Conservation (phyloP, 306 rosid species). For the Rubus parviflorus region DNA sequence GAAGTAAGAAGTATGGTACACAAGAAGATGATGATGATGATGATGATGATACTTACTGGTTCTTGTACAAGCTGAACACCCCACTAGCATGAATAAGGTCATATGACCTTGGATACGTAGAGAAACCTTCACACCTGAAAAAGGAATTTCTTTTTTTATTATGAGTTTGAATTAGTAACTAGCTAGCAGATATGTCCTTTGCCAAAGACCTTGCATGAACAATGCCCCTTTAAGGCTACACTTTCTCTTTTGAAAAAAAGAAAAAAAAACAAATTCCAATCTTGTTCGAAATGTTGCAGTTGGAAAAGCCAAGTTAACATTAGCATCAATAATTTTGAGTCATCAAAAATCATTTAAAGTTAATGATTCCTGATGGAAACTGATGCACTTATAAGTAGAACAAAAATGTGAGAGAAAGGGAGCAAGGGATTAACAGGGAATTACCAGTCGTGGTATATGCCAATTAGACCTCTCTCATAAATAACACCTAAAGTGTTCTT, state of each 20-base stretch:
- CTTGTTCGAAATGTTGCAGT: neutral
- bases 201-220: neutral
- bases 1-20: neutral
- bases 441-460: conserved; percentile 97
- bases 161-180: conserved; percentile 5
- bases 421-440: conserved; percentile 25
- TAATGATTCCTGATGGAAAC: neutral
- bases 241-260: neutral
- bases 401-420: neutral
- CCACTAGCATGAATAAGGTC: conserved; percentile 85
- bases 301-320: neutral
- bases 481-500: conserved; percentile 78
- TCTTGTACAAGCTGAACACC: conserved; percentile 73
- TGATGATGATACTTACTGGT: conserved; percentile 54
- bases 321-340: neutral
- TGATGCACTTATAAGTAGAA: neutral
- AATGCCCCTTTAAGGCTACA: neutral
- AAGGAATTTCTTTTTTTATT: neutral
- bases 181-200: neutral
- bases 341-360: neutral
- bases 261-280: neutral
- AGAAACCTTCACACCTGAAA: conserved; percentile 98
- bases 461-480: conserved; percentile 92
- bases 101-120: conserved; percentile 96
- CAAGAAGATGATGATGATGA: conserved; percentile 28